Evolutionary conservation across 768 basidiomycete genomes (phyloP).

Genomic region (Clitopilus passeckerianus): DNA sequence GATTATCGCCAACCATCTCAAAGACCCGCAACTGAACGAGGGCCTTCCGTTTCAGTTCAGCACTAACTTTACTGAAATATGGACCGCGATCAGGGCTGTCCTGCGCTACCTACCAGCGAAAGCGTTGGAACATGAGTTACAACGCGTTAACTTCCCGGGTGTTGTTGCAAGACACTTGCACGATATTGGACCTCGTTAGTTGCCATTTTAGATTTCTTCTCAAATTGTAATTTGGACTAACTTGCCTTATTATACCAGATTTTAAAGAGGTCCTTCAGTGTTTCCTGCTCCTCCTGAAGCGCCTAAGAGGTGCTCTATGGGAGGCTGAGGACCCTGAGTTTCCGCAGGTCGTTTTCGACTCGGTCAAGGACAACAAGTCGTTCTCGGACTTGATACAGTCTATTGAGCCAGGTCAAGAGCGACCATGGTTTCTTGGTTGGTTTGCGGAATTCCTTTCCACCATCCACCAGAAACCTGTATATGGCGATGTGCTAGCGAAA

Average conservation of each 20-base stretch:
- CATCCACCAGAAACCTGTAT: slow-evolving; percentile 41
- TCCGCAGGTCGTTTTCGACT: slow-evolving; percentile 75
- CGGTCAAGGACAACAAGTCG: slow-evolving; percentile 72
- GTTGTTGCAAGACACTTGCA: slow-evolving; percentile 58
- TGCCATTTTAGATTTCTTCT: slow-evolving; percentile 8
- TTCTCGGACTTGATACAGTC: slow-evolving; percentile 43
- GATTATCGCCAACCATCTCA: slow-evolving; percentile 22
- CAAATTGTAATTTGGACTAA: slow-evolving; percentile 5
- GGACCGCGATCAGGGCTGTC: slow-evolving; percentile 39
- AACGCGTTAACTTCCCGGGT: slow-evolving; percentile 39
- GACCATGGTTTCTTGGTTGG: slow-evolving; percentile 56
- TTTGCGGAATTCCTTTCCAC: slow-evolving; percentile 58
- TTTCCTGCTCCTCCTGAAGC: slow-evolving; percentile 56
- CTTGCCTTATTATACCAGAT: slow-evolving; percentile 31
- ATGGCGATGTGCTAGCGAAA: slow-evolving; percentile 67
- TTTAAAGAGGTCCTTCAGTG: slow-evolving; percentile 55
- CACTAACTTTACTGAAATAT: slow-evolving; percentile 39
- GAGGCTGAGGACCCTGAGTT: slow-evolving; percentile 63
- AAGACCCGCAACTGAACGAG: slow-evolving; percentile 6
- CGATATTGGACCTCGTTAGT: slow-evolving; percentile 58
- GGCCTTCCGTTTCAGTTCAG: slow-evolving; percentile 22
- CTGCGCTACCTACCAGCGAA: slow-evolving; percentile 53
- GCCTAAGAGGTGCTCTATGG: slow-evolving; percentile 61
- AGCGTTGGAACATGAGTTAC: slow-evolving; percentile 12
- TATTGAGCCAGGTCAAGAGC: slow-evolving; percentile 22